Evolutionary conservation across 1,284 basidiomycete genomes (phyloP), one percentile per base, ranked within the genome.

Genomic region (Cryptococcus wingfieldii): DNA sequence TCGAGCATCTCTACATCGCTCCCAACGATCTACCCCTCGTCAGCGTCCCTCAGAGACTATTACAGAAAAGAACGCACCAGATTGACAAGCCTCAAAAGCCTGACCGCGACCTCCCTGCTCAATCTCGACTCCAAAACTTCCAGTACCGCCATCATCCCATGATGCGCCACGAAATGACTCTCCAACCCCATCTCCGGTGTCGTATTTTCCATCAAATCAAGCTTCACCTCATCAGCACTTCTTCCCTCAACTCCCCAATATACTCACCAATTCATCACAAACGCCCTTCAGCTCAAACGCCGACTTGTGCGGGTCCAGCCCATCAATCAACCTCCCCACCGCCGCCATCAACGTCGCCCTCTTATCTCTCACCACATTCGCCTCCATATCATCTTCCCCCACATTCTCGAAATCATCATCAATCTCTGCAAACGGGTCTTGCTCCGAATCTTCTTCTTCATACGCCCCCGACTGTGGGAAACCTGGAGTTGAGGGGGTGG

Each of bases 391-490:
- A 67, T 92, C 89, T 2, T 84, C 85, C 31, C 31, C 45, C 10
- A 19, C 45, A 2, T n/a, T 42, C 60, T 89, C 91, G 31, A 88
- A 72, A 41, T 74, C 89, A 79, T 92, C 90, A 64, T 95, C 90
- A 60, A 95, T 91, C 87, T 94, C 91, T 0, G 93, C 91, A 68
- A 97, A 97, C 1, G 93, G 92, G 79, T 96, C 93, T 55, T 89
- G 87, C 47, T 91, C 90, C 58, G 93, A 90, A 58, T 94, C 90
- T 4, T 84, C 84, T 34, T 88, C 84, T 28, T 87, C 86, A 50
- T 90, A 89, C 7, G 86, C 88, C 12, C 86, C 77, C 90, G 90
- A 94, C 23, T 90, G 31, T 6, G 31, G 31, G 31, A 8, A 34
- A 8, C 31, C 31, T 6, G 31, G 84, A 86, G 71, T 87, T 91